These are phyloP conservation scores for Kandelia obovata DNA, from an alignment of 345 rosid genomes.

Conservation along the genomic window DNA sequence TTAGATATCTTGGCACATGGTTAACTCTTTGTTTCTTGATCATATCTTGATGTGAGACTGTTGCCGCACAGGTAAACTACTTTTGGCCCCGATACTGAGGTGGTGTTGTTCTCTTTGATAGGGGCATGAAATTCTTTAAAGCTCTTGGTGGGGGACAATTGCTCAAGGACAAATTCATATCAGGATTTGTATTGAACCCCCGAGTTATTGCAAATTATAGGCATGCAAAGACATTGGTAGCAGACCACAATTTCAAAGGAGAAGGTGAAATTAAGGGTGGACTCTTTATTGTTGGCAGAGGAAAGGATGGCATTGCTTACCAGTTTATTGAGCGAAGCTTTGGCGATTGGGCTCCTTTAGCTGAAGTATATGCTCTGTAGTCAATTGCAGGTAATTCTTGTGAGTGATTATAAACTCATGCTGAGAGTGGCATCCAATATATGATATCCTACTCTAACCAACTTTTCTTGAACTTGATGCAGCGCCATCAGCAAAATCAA, in stretches of 20 bases:
- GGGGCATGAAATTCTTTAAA: conserved; percentile 53
- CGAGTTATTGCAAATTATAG: conserved; percentile 61
- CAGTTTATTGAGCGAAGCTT: conserved; percentile 70
- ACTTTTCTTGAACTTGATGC: conserved; percentile 27
- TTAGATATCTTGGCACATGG: conserved; percentile 4
- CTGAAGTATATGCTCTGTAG: conserved; percentile 50
- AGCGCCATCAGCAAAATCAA: conserved; percentile 37
- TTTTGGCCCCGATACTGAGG: conserved; percentile 82
- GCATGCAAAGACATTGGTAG: conserved; percentile 52
- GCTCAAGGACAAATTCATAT: conserved; percentile 54
- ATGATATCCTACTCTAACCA: conserved; percentile 9
- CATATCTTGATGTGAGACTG: conserved; percentile 9
- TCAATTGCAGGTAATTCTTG: conserved; percentile 43
- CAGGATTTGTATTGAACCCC: conserved; percentile 62
- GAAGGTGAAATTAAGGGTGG: conserved; percentile 69
- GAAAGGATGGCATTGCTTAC: conserved; percentile 53
- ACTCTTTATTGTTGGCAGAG: conserved; percentile 49
- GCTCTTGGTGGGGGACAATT: conserved; percentile 64
- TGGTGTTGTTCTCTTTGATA: conserved; percentile 45
- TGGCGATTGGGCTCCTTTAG: conserved; percentile 62
- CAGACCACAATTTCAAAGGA: conserved; percentile 51
- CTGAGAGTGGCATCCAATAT: not conserved
- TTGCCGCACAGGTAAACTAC: conserved; percentile 43
- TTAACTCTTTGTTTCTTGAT: not conserved
- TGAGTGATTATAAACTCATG: conserved; percentile 1